A percentile compares a stretch with the other conserved stretches of the same genome.
These are phyloP conservation scores for Ichthyophthirius multifiliis DNA, from an alignment of 169 alveolate genomes.

Conservation along the genomic window DNA sequence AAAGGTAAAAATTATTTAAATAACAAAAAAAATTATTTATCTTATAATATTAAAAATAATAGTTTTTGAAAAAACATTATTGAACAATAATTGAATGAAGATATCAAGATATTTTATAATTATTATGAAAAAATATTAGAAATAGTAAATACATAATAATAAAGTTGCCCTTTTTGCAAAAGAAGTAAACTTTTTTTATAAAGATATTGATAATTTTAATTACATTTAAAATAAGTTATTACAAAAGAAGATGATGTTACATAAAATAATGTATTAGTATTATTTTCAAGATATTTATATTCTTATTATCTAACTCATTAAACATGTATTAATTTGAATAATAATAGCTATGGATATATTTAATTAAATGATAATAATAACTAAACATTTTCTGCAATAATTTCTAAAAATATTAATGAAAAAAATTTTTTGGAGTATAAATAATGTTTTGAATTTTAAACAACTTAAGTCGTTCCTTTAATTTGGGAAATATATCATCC, in stretches of 20 bases:
- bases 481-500: background rate
- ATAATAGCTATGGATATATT: background rate
- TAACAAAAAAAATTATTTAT: too few species aligned
- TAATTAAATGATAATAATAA: background rate
- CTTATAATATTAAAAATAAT: too few species aligned
- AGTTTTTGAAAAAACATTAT: too few species aligned
- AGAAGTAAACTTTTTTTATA: background rate
- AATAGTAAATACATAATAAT: background rate
- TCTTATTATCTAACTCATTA: too few species aligned
- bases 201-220: background rate
- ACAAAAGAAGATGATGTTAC: too few species aligned
- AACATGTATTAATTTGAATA: background rate
- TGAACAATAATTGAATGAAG: too few species aligned
- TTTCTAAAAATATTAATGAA: background rate
- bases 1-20: too few species aligned
- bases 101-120: too few species aligned
- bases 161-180: background rate
- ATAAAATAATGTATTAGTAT: too few species aligned
- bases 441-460: background rate
- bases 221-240: background rate
- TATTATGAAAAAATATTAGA: background rate
- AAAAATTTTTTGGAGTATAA: background rate
- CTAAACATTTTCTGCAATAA: background rate
- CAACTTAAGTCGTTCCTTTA: background rate
- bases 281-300: too few species aligned